phyloP scores from a whole-genome alignment of 2,329 filamentous ascomycete genomes.

The Fusarium luffae region DNA sequence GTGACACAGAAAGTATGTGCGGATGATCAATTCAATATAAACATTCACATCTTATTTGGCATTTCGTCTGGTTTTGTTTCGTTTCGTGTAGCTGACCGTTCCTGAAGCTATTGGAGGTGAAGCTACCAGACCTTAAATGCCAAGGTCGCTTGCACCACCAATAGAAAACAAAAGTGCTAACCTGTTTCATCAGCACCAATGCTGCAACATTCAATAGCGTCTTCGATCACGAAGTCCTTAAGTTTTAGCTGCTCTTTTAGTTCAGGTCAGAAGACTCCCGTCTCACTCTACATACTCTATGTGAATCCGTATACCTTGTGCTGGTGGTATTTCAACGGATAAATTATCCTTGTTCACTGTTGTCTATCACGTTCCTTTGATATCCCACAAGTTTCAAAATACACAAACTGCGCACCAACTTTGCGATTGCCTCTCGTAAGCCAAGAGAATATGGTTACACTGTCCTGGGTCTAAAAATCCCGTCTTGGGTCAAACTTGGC shows the following conservation, averaged over 20 bases:
- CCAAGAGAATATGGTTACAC: conserved; percentile 8
- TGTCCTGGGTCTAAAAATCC: neutral
- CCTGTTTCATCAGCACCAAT: conserved; percentile 6
- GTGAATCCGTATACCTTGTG: neutral
- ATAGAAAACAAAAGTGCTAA: conserved; percentile 13
- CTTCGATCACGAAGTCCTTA: neutral
- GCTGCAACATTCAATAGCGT: conserved; percentile 5
- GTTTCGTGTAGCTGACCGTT: conserved; percentile 32
- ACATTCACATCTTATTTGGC: neutral
- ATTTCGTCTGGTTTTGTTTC: conserved; percentile 33
- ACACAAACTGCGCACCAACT: conserved; percentile 3
- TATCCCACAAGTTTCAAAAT: conserved; percentile 16
- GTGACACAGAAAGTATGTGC: neutral
- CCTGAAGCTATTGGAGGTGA: conserved; percentile 24
- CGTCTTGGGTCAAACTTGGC: neutral
- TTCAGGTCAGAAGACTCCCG: neutral
- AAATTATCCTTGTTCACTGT: neutral
- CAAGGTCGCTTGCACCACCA: conserved; percentile 40
- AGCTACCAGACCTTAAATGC: conserved; percentile 14
- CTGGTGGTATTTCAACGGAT: neutral
- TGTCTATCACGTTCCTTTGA: conserved; percentile 2
- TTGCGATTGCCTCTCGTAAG: conserved; percentile 15
- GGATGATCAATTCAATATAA: conserved; percentile 2
- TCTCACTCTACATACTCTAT: neutral
- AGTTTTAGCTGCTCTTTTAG: neutral